Percentiles rank a stretch among this genome's conserved stretches.
Evolutionary conservation across 176 grass and related monocot genomes (phyloP).

Genomic region (Aechmea fasciata): DNA sequence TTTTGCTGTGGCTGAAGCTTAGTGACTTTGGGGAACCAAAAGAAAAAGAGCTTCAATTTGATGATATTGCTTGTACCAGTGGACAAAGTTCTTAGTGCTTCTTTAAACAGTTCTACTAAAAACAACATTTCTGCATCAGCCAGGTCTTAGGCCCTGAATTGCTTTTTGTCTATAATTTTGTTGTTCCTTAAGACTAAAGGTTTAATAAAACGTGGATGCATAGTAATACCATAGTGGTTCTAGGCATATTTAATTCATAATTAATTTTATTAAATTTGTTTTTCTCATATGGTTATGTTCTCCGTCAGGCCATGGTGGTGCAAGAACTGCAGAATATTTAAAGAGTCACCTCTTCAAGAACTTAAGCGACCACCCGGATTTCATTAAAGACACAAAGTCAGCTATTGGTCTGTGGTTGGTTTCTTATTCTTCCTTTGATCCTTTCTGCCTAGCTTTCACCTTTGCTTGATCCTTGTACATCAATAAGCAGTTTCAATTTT

Average conservation of each 20-base stretch:
- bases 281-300: neutral
- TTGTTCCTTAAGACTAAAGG: no score
- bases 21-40: no score
- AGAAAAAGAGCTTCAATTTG: no score
- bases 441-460: slow-evolving; percentile 1
- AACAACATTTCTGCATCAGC: no score
- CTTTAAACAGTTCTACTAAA: no score
- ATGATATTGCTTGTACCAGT: no score
- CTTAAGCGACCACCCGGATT: slow-evolving; percentile 30
- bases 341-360: slow-evolving; percentile 34
- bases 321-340: slow-evolving; percentile 29
- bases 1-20: no score
- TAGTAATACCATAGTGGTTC: neutral
- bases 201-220: no score
- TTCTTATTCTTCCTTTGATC: slow-evolving; percentile 8
- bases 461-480: neutral
- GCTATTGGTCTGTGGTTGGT: slow-evolving; percentile 46
- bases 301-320: slow-evolving; percentile 30
- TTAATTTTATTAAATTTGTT: neutral
- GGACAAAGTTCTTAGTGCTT: no score
- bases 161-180: no score
- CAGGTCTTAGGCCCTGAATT: no score
- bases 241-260: neutral
- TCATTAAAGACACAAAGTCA: slow-evolving; percentile 27
- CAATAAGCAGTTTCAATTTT: neutral